Percentiles rank a stretch among this genome's conserved stretches.
These are phyloP conservation scores for Gastrolobium villosum DNA, from an alignment of 306 rosid genomes.

Conservation along the genomic window DNA sequence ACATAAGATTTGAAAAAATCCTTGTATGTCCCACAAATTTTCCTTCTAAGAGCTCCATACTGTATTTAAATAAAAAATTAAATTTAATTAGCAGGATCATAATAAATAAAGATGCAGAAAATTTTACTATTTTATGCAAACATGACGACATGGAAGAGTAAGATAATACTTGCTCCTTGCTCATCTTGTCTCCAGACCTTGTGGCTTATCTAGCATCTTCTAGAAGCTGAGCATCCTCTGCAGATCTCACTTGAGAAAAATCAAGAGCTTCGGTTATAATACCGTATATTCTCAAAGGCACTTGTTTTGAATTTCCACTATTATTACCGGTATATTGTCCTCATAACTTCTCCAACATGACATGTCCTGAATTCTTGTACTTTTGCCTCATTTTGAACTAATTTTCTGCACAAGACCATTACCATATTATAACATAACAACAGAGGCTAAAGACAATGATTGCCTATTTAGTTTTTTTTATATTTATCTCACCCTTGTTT, in stretches of 20 bases:
- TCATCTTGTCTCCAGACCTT: constrained; percentile 79
- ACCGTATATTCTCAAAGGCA: no score
- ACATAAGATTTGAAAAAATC: constrained; percentile 93
- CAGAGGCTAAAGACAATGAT: no score
- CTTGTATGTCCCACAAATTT: constrained; percentile 96
- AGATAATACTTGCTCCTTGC: constrained; percentile 73
- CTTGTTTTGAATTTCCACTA: no score
- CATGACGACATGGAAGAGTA: neutral
- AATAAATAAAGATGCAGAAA: neutral
- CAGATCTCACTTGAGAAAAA: constrained; percentile 84
- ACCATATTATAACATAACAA: no score
- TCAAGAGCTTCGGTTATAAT: constrained; percentile 93
- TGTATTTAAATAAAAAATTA: constrained; percentile 40
- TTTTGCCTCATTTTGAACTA: no score
- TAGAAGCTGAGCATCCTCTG: constrained; percentile 82
- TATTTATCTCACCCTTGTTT: no score
- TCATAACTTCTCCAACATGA: no score
- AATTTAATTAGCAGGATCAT: neutral
- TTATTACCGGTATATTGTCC: no score
- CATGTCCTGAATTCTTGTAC: no score
- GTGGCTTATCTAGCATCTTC: constrained; percentile 85
- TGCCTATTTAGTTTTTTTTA: no score
- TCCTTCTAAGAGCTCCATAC: constrained; percentile 96
- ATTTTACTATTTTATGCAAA: neutral
- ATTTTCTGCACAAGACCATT: no score